Conservation (phyloP, 345 rosid genomes). For the Gossypium rotundifolium region DNA sequence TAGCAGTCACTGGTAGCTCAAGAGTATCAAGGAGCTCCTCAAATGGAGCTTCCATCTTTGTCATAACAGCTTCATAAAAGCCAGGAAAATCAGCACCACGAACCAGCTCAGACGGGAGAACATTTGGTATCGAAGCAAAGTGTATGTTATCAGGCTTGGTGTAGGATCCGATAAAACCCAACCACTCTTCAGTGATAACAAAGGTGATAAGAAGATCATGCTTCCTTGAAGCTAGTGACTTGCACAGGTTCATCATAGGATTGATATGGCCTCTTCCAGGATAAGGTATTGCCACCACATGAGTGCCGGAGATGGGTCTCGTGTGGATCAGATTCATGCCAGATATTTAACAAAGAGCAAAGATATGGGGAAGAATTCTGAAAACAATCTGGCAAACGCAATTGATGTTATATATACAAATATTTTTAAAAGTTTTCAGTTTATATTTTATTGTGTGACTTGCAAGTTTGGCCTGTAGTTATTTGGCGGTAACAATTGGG, state of each 20-base stretch:
- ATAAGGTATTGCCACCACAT: conserved; percentile 26
- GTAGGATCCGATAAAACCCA: conserved; percentile 13
- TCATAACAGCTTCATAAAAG: conserved; percentile 17
- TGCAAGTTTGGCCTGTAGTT: background rate
- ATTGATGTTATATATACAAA: background rate
- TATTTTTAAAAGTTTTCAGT: background rate
- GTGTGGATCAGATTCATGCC: background rate
- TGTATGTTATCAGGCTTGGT: conserved; percentile 14
- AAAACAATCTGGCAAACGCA: background rate
- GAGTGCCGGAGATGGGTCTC: background rate
- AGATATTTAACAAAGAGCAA: background rate
- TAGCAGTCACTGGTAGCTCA: conserved; percentile 11
- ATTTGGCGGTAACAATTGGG: background rate
- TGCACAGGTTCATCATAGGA: conserved; percentile 35
- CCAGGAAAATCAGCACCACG: conserved; percentile 15
- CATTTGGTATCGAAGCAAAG: conserved; percentile 21
- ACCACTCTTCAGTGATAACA: conserved; percentile 33
- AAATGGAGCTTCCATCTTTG: conserved; percentile 24
- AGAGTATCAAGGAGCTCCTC: conserved; percentile 25
- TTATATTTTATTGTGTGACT: background rate
- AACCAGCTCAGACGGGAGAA: conserved; percentile 26
- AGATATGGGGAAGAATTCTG: background rate
- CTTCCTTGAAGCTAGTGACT: conserved; percentile 17
- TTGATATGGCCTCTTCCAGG: conserved; percentile 32
- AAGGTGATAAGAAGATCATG: conserved; percentile 20